Conservation (phyloP, 2,329 filamentous ascomycete genomes). For the Monosporascus sp. region DNA sequence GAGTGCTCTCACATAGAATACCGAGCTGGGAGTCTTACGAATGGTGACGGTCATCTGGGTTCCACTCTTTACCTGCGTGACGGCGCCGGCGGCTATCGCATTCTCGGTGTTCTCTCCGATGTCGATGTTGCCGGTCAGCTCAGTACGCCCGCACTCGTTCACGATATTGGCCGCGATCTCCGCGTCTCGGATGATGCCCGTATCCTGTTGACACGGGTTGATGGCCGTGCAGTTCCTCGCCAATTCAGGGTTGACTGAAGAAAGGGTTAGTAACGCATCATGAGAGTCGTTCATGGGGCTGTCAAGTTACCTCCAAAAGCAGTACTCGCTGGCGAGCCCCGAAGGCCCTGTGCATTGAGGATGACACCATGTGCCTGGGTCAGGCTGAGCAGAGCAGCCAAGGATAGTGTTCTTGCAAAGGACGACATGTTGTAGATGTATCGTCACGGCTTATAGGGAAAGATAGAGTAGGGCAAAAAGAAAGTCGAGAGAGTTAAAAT, state of each 20-base stretch:
- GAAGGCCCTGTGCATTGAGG: constrained; percentile 40
- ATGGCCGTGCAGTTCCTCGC: constrained; percentile 60
- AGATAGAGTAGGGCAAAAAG: constrained; percentile 20
- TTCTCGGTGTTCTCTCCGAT: constrained; percentile 52
- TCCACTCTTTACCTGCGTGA: constrained; percentile 47
- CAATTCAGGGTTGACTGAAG: constrained; percentile 45
- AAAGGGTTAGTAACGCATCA: neutral
- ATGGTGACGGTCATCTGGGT: constrained; percentile 41
- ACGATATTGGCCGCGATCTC: constrained; percentile 48
- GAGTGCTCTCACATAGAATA: neutral
- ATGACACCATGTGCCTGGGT: constrained; percentile 42
- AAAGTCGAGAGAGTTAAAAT: constrained; percentile 6
- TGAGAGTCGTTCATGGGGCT: neutral
- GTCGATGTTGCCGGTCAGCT: constrained; percentile 57
- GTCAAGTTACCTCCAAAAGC: constrained; percentile 41
- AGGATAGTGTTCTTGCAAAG: constrained; percentile 27
- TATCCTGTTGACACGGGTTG: constrained; percentile 62
- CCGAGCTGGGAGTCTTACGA: constrained; percentile 15
- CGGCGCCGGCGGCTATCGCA: constrained; percentile 37
- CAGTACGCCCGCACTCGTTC: constrained; percentile 59
- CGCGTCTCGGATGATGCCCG: constrained; percentile 57
- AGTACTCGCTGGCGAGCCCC: constrained; percentile 41
- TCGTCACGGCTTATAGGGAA: constrained; percentile 26
- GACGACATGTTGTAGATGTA: constrained; percentile 32
- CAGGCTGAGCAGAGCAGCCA: constrained; percentile 31